phyloP scores from a whole-genome alignment of 2,329 filamentous ascomycete species.

The Chaetomium sp. region DNA sequence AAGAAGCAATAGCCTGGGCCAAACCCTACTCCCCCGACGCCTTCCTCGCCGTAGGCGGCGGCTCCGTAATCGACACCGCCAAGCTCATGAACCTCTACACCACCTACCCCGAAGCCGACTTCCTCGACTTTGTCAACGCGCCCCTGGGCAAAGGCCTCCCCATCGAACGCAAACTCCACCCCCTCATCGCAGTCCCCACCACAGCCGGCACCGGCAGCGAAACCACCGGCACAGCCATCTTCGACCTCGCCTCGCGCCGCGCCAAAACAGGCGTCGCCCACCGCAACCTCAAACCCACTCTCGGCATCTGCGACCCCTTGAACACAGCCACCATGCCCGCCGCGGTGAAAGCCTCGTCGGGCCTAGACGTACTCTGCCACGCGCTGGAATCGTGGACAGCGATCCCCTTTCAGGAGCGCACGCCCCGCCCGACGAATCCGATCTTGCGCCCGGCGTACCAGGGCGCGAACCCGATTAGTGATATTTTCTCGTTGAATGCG shows the following conservation, averaged over 20 bases:
- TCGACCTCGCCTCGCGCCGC: conserved; percentile 81
- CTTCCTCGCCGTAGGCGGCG: conserved; percentile 85
- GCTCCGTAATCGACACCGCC: conserved; percentile 95
- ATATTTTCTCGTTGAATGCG: conserved; percentile 90
- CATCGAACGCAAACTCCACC: conserved; percentile 63
- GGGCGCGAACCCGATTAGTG: conserved; percentile 93
- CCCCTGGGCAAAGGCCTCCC: conserved; percentile 80
- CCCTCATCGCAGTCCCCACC: conserved; percentile 76
- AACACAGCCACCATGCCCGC: conserved; percentile 96
- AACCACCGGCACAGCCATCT: conserved; percentile 96
- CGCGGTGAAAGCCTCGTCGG: conserved; percentile 85
- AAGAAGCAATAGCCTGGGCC: conserved; percentile 79
- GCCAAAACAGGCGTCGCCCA: conserved; percentile 96
- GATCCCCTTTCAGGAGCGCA: conserved; percentile 85
- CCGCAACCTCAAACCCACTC: conserved; percentile 87
- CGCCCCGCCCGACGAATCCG: conserved; percentile 78
- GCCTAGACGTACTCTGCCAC: conserved; percentile 92
- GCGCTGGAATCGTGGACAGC: conserved; percentile 95
- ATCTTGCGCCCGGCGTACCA: conserved; percentile 91
- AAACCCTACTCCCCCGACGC: conserved; percentile 78
- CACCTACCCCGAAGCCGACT: conserved; percentile 83
- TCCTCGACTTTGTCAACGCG: conserved; percentile 96
- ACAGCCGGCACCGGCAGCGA: conserved; percentile 86
- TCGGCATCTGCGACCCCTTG: conserved; percentile 78
- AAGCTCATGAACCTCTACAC: conserved; percentile 98